Evolutionary conservation across 192 early-diverging fungal genomes (phyloP), one percentile per base, ranked within the genome.

Genomic region (Mortierella claussenii): DNA sequence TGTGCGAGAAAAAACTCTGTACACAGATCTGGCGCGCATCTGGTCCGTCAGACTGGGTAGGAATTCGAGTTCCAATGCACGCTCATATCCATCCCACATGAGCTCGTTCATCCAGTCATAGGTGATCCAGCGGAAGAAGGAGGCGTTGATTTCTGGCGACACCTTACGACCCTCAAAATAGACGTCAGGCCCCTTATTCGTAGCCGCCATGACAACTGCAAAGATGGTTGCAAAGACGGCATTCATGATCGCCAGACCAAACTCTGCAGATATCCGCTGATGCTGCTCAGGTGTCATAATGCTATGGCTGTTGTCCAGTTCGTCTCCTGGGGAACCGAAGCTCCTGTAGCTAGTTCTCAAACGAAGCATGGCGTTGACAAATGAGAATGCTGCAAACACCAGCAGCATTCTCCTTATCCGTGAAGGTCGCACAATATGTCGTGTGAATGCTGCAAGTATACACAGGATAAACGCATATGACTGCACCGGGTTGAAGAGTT

Each of bases 21-120:
- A 76, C 65, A 76, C 45, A 8, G 73, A 65, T 46, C 73, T 66
- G 26, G 73, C 73, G 36, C 73, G 63, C 73, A 76, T 76, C 40
- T 67, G 56, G 11, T 76, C 73, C 2, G 73, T 76, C 31, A 76
- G 26, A n/a, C 48, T 55, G 26, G 73, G 73, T 53, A 76, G 46
- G 31, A 50, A 32, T 3, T 61, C 64, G 9, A 57, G 21, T 18
- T 76, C 73, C 13, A 76, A 45, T 30, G 73, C 51, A 12, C 59
- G 73, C 11, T 54, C 73, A 45, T 61, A 67, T 3, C 73, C 73
- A 21, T 57, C 52, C 73, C 64, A 76, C 64, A 76, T 55, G 36
- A 76, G 34, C 3, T 32, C 51, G 46, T 67, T 76, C 73, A 76
- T 76, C 73, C 73, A 76, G 18, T 76, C 43, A 34, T 60, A 76